Evolutionary conservation across 441 rosid genomes (phyloP).

Genomic region (Adansonia grandidieri): DNA sequence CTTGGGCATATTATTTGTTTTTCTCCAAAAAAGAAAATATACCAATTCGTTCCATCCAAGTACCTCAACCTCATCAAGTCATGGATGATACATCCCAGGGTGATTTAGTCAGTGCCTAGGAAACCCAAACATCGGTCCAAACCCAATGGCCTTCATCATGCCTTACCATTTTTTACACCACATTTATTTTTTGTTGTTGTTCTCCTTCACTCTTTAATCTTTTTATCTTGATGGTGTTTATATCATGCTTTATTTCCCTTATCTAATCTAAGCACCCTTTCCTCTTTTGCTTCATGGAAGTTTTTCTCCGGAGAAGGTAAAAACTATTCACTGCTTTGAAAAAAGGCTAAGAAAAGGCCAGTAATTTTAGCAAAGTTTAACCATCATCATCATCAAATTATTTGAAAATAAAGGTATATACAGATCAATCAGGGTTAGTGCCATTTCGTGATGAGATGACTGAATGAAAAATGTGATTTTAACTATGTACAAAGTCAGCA

Average conservation of each 20-base stretch:
- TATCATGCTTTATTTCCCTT: background rate
- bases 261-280: background rate
- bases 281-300: background rate
- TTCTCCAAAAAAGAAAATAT: too few relatives aligned
- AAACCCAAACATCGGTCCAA: too few relatives aligned
- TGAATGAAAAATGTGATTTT: constrained; percentile 5
- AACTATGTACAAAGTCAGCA: constrained; percentile 45
- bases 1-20: too few relatives aligned
- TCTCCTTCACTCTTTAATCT: too few relatives aligned
- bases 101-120: too few relatives aligned
- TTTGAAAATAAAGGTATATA: constrained; percentile 27
- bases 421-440: constrained; percentile 34
- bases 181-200: background rate
- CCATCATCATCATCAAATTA: constrained; percentile 13
- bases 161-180: background rate
- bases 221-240: too few relatives aligned
- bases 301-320: background rate
- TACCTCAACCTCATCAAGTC: too few relatives aligned
- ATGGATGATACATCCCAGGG: too few relatives aligned
- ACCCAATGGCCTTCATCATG: background rate
- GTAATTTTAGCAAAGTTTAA: background rate
- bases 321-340: background rate
- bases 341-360: background rate
- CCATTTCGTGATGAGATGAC: constrained; percentile 35
- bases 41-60: too few relatives aligned